Conservation (phyloP, 805 yeast genomes). For the Monosporozyma siamensis region DNA sequence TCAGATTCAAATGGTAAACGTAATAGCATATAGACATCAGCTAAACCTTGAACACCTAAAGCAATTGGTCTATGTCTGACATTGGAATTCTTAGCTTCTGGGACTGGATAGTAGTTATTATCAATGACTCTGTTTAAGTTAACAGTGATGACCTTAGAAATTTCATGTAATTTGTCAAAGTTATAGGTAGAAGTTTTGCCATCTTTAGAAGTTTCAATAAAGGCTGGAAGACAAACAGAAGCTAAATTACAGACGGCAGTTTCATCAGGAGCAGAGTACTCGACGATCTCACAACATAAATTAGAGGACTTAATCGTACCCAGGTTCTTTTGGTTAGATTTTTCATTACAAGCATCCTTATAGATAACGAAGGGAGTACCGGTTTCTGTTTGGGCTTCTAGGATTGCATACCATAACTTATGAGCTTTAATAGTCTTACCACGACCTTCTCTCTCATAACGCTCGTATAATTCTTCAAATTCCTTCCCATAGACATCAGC, state of each 20-base stretch:
- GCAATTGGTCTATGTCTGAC: constrained; percentile 82
- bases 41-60: constrained; percentile 90
- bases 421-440: constrained; percentile 69
- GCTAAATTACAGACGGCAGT: constrained; percentile 92
- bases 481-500: constrained; percentile 75
- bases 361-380: constrained; percentile 91
- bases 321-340: constrained; percentile 82
- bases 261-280: constrained; percentile 80
- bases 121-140: constrained; percentile 80
- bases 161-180: constrained; percentile 61
- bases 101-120: constrained; percentile 72
- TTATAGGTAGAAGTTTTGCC: constrained; percentile 44
- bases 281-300: constrained; percentile 86
- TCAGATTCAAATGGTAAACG: constrained; percentile 83
- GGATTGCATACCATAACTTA: constrained; percentile 76
- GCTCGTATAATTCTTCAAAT: constrained; percentile 56
- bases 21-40: constrained; percentile 75
- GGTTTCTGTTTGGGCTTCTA: constrained; percentile 89
- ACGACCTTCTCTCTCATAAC: constrained; percentile 59
- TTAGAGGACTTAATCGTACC: constrained; percentile 90
- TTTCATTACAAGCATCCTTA: constrained; percentile 80
- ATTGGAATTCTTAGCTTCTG: constrained; percentile 64
- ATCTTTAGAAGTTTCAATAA: constrained; percentile 40
- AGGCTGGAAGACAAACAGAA: constrained; percentile 78
- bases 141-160: constrained; percentile 63